Base-by-base conservation (phyloP, 1,284 basidiomycete species). In the Calocybe gambosa region DNA sequence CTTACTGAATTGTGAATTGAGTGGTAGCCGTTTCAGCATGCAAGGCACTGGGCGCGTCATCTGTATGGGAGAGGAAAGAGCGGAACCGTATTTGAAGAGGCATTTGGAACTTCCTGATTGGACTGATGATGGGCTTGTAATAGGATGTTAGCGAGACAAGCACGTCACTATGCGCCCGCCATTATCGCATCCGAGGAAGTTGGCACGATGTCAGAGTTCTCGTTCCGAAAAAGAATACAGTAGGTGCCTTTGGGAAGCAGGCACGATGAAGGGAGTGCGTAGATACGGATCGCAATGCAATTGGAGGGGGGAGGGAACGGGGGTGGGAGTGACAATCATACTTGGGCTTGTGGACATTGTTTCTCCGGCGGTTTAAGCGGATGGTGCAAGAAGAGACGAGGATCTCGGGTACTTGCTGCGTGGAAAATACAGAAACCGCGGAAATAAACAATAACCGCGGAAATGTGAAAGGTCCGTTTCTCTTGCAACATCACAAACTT, bases 401-500 rank as follows among this genome's bases (percentile, higher is more conserved):
- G 48, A 57, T 57, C 55, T 55, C 50, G 50, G 52, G 40, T 56
- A 51, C 43, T 52, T 53, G 47, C 52, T 47, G 53, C 39, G 50
- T 50, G 44, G 45, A 44, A 42, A 29, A 5, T 9, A 29, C 26
- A 52, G 50, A 52, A 56, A 56, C 62, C 62, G 63, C 62, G 65
- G 64, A 51, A 29, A 51, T 55, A 43, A 40, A 15, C 36, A 39
- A 43, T 49, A 46, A 50, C 65, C 65, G 64, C 63, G 65, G 65
- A 61, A 49, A 62, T 59, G 51, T 46, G 51, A 56, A 47, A 58
- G 51, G 54, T 57, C 54, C 54, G 47, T 57, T 50, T 55, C 29
- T 59, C 59, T n/a, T n/a, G n/a, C 56, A 61, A 63, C 56, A 64
- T 63, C 61, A 61, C 60, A 57, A 57, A 57, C 63, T 64, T 57